Evolutionary conservation across 306 rosid genomes (phyloP).

Genomic region (Trifolium repens): DNA sequence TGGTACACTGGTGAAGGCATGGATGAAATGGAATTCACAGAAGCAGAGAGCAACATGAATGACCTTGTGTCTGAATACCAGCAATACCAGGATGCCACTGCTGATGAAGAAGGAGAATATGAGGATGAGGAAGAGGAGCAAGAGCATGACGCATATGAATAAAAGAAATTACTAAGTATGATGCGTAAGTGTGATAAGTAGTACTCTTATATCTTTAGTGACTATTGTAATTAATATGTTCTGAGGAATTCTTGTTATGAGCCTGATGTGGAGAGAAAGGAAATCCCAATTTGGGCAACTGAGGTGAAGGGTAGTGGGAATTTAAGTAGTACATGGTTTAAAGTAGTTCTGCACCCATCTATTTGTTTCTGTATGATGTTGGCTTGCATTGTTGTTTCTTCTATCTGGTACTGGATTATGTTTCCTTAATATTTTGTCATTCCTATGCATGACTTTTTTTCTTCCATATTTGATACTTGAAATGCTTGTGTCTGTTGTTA

Average conservation of each 20-base stretch:
- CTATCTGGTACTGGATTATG: constrained; percentile 43
- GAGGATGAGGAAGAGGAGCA: constrained; percentile 59
- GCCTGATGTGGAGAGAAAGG: constrained; percentile 37
- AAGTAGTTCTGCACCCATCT: constrained; percentile 31
- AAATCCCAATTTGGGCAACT: constrained; percentile 22
- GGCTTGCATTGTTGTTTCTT: constrained; percentile 35
- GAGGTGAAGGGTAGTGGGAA: constrained; percentile 42
- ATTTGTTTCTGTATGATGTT: constrained; percentile 44
- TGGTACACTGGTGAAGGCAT: constrained; percentile 73
- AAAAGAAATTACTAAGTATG: constrained; percentile 18
- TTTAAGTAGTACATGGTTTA: constrained; percentile 41
- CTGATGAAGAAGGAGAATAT: constrained; percentile 57
- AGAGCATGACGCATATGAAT: constrained; percentile 30
- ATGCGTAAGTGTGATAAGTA: constrained; percentile 44
- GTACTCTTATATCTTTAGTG: constrained; percentile 31
- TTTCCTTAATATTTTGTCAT: constrained; percentile 29
- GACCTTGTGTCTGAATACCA: constrained; percentile 67
- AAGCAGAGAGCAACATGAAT: constrained; percentile 71
- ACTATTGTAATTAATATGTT: constrained; percentile 49
- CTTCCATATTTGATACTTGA: constrained; percentile 18
- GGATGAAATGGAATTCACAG: constrained; percentile 74
- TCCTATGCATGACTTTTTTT: constrained; percentile 38
- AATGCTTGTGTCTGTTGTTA: neutral
- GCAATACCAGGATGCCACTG: constrained; percentile 73
- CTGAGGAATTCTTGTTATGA: constrained; percentile 42